Evolutionary conservation across 2,329 filamentous ascomycete species (phyloP).

Genomic region (Colletotrichum lindemuthianum): DNA sequence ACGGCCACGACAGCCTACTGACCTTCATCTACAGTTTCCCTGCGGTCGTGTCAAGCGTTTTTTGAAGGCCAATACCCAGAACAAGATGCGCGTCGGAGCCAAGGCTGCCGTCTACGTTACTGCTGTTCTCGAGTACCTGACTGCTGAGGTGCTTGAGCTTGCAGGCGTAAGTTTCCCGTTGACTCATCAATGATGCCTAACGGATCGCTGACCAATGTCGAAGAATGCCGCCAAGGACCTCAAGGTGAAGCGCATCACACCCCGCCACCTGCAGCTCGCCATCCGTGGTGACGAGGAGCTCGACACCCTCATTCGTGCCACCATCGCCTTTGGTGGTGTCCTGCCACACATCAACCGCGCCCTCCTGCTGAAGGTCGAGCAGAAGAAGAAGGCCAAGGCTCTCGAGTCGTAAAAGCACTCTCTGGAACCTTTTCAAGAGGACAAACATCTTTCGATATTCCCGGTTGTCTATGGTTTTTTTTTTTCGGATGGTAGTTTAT

Average conservation of each 20-base stretch:
- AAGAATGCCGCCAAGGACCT: constrained; percentile 98
- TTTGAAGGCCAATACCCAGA: constrained; percentile 98
- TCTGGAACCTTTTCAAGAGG: too few species aligned
- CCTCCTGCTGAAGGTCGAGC: constrained; percentile 92
- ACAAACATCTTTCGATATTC: constrained; percentile 16
- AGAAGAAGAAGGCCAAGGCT: constrained; percentile 87
- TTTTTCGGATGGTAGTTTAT: constrained; percentile 18
- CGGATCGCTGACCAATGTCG: constrained; percentile 30
- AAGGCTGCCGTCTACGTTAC: constrained; percentile 99
- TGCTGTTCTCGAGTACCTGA: constrained; percentile 96
- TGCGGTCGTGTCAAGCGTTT: constrained; percentile 99
- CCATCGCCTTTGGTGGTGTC: constrained; percentile 98
- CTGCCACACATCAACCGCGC: constrained; percentile 99
- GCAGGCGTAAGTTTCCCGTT: constrained; percentile 74
- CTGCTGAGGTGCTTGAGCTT: constrained; percentile 96
- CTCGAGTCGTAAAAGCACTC: constrained; percentile 34
- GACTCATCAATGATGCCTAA: constrained; percentile 19
- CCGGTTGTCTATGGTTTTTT: constrained; percentile 25
- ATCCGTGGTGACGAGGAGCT: constrained; percentile 99
- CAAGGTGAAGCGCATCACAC: constrained; percentile 99
- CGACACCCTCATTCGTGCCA: constrained; percentile 95
- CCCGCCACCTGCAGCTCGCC: constrained; percentile 95
- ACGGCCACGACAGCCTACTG: constrained; percentile 4
- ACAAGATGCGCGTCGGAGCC: constrained; percentile 99
- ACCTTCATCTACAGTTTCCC: constrained; percentile 75